Evolutionary conservation across 306 rosid genomes (phyloP).

Genomic region (Prunus mira): DNA sequence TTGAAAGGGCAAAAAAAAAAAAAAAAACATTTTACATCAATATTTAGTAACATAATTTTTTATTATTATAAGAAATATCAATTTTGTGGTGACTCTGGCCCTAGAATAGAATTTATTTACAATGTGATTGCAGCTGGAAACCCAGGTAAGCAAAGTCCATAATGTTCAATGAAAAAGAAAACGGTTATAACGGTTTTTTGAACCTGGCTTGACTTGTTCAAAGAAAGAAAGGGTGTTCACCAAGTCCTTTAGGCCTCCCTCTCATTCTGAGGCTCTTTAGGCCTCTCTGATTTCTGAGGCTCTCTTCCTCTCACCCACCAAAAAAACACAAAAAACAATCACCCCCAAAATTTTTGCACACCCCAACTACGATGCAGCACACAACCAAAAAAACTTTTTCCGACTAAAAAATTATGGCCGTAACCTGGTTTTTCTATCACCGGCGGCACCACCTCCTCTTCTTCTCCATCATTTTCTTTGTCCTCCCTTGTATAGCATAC

Average conservation of each 20-base stretch:
- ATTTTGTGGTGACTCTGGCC: no score
- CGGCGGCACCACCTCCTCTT: constrained; percentile 23
- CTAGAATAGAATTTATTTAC: neutral
- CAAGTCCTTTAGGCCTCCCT: neutral
- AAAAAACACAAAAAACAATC: neutral
- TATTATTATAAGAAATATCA: no score
- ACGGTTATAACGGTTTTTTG: constrained; percentile 9
- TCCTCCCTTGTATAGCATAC: constrained; percentile 10
- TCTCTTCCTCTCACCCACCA: constrained; percentile 1
- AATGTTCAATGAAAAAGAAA: neutral
- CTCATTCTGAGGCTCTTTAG: constrained; percentile 4
- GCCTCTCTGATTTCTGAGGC: constrained; percentile 10
- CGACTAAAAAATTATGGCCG: constrained; percentile 47
- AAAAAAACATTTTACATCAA: no score
- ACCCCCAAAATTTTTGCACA: neutral
- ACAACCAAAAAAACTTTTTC: neutral
- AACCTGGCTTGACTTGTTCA: constrained; percentile 10
- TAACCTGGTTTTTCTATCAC: neutral
- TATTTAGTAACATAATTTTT: no score
- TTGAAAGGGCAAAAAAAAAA: no score
- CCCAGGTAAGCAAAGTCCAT: neutral
- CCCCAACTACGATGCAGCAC: neutral
- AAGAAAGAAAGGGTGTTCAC: neutral
- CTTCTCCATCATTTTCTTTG: neutral
- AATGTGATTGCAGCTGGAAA: neutral